Percentiles rank a stretch among this genome's conserved stretches.
phyloP scores from a whole-genome alignment of 352 stramenopile genomes.

The Phytophthora macrochlamydospora region DNA sequence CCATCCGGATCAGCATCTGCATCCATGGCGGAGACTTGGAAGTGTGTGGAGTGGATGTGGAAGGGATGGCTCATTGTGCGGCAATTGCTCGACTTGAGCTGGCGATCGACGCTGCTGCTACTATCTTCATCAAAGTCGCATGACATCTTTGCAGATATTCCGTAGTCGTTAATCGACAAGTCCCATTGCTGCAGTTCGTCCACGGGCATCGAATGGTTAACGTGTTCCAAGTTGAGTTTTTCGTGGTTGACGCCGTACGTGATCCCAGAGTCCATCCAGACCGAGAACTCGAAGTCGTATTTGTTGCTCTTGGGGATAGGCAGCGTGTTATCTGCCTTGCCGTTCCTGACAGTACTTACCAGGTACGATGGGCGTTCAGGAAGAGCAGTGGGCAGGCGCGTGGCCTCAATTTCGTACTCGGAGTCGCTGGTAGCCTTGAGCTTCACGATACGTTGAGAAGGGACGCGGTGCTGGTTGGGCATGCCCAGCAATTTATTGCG shows the following conservation, averaged over 20 bases:
- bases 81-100: slow-evolving; percentile 39
- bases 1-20: slow-evolving; percentile 52
- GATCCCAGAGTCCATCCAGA: slow-evolving; percentile 65
- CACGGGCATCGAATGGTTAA: slow-evolving; percentile 75
- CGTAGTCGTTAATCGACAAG: slow-evolving; percentile 64
- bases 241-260: slow-evolving; percentile 73
- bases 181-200: slow-evolving; percentile 75
- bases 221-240: slow-evolving; percentile 40
- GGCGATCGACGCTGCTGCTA: slow-evolving; percentile 15
- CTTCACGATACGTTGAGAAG: slow-evolving; percentile 66
- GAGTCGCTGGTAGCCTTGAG: slow-evolving; percentile 40
- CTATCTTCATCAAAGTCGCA: slow-evolving; percentile 43
- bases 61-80: slow-evolving; percentile 82
- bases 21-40: slow-evolving; percentile 62
- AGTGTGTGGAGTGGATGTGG: slow-evolving; percentile 81
- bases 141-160: slow-evolving; percentile 28
- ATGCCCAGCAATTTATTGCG: slow-evolving; percentile 66
- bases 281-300: slow-evolving; percentile 79
- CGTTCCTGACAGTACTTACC: slow-evolving; percentile 32
- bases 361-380: slow-evolving; percentile 69
- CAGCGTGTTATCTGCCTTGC: slow-evolving; percentile 12
- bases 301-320: slow-evolving; percentile 40
- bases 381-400: slow-evolving; percentile 40
- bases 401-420: slow-evolving; percentile 30
- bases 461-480: slow-evolving; percentile 70